phyloP scores from a whole-genome alignment of 208 protist species.

The Porcisia hertigi region DNA sequence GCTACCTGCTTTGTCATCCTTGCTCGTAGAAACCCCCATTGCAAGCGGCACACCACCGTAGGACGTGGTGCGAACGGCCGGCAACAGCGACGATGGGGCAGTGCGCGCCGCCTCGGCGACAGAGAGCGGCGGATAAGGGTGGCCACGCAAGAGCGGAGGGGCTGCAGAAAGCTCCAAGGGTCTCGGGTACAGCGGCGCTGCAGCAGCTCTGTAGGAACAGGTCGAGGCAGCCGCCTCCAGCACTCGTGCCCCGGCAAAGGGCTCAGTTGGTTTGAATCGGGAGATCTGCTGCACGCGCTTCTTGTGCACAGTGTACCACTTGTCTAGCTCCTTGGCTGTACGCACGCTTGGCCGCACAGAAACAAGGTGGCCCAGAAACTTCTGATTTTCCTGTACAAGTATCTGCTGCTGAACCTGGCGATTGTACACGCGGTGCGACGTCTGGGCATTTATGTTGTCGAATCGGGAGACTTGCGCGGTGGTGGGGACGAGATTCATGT shows the following conservation, averaged over 20 bases:
- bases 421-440: conserved; percentile 25
- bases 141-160: conserved; percentile 37
- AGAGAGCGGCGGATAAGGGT: conserved; percentile 34
- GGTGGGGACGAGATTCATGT: conserved; percentile 53
- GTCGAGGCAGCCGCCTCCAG: conserved; percentile 21
- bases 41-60: conserved; percentile 27
- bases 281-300: conserved; percentile 41
- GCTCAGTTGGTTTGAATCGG: conserved; percentile 50
- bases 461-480: conserved; percentile 28
- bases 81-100: conserved; percentile 37
- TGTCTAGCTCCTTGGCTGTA: conserved; percentile 37
- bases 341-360: conserved; percentile 27
- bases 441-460: conserved; percentile 45
- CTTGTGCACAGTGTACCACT: conserved; percentile 58
- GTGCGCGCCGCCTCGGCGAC: conserved; percentile 29
- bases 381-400: conserved; percentile 33
- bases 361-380: conserved; percentile 43
- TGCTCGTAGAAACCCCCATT: neutral
- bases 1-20: neutral
- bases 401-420: conserved; percentile 19
- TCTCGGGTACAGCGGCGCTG: neutral
- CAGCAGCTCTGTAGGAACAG: neutral
- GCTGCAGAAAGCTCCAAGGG: neutral
- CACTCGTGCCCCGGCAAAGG: conserved; percentile 48
- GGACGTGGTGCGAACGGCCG: conserved; percentile 26